Conservation (phyloP, 176 grass and related monocot species). For the Carex scoparia region DNA sequence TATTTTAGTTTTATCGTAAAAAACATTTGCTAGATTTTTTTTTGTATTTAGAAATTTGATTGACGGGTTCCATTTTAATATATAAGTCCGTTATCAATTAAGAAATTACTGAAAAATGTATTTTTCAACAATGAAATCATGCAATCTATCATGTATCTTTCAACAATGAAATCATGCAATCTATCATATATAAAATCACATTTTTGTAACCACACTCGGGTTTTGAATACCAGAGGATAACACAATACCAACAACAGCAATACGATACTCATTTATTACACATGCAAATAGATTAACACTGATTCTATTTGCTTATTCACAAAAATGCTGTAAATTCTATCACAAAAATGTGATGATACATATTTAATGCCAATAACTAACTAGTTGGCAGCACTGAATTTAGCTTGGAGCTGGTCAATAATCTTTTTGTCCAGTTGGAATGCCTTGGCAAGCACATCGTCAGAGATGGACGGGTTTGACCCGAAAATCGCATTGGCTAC, state of each 20-base stretch:
- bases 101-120: too few species aligned
- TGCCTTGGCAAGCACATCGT: conserved; percentile 11
- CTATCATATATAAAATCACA: too few species aligned
- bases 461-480: conserved; percentile 14
- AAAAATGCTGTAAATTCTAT: background rate
- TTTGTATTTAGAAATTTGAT: too few species aligned
- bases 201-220: too few species aligned
- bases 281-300: background rate
- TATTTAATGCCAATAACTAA: background rate
- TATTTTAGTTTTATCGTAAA: too few species aligned
- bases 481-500: conserved; percentile 23
- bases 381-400: conserved; percentile 10
- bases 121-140: too few species aligned
- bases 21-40: too few species aligned
- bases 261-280: background rate
- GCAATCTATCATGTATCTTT: too few species aligned
- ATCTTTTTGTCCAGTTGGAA: conserved; percentile 28
- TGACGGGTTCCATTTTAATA: too few species aligned
- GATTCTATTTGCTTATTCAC: conserved; percentile 8
- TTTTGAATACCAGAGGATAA: background rate
- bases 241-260: background rate
- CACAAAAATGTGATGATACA: background rate
- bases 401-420: conserved; percentile 26
- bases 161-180: too few species aligned
- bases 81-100: too few species aligned